Evolutionary conservation across 2,329 filamentous ascomycete genomes (phyloP).

Genomic region (Monosporascus sp.): DNA sequence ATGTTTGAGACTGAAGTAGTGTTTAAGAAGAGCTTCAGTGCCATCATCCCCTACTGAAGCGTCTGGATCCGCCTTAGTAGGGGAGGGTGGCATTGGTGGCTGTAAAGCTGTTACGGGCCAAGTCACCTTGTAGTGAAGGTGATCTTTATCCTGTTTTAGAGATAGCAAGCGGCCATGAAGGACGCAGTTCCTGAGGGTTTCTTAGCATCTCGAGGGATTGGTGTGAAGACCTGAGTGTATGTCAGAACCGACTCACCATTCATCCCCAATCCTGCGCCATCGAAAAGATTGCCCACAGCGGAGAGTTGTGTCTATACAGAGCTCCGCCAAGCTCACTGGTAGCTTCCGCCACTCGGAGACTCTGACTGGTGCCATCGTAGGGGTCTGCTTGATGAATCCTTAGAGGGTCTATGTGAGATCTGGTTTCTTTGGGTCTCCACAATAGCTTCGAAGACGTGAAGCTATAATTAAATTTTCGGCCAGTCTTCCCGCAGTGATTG

Average conservation of each 20-base stretch:
- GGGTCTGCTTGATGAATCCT: background rate
- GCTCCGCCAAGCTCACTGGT: conserved; percentile 74
- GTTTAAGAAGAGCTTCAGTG: conserved; percentile 66
- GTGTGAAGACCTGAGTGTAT: background rate
- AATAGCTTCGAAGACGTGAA: too few relatives aligned
- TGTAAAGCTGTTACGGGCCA: conserved; percentile 40
- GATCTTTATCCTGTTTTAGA: conserved; percentile 72
- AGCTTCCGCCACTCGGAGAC: conserved; percentile 83
- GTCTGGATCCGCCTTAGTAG: conserved; percentile 22
- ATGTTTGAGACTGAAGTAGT: conserved; percentile 84
- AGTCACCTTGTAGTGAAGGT: conserved; percentile 75
- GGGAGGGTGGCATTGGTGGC: conserved; percentile 31
- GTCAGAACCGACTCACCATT: conserved; percentile 58
- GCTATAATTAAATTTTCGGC: too few relatives aligned
- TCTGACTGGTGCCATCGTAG: conserved; percentile 35
- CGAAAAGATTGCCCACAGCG: conserved; percentile 95
- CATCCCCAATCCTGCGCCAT: conserved; percentile 80
- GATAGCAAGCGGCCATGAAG: conserved; percentile 81
- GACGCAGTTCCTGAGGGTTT: conserved; percentile 62
- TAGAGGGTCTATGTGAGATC: too few relatives aligned
- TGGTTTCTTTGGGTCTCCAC: background rate
- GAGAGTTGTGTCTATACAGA: conserved; percentile 91
- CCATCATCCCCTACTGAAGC: conserved; percentile 55
- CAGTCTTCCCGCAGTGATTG: too few relatives aligned
- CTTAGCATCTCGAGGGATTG: background rate